A percentile compares a stretch with the other conserved stretches of the same genome.
Evolutionary conservation across 1,284 basidiomycete species (phyloP).

Genomic region (Singerocomus inundabilis): DNA sequence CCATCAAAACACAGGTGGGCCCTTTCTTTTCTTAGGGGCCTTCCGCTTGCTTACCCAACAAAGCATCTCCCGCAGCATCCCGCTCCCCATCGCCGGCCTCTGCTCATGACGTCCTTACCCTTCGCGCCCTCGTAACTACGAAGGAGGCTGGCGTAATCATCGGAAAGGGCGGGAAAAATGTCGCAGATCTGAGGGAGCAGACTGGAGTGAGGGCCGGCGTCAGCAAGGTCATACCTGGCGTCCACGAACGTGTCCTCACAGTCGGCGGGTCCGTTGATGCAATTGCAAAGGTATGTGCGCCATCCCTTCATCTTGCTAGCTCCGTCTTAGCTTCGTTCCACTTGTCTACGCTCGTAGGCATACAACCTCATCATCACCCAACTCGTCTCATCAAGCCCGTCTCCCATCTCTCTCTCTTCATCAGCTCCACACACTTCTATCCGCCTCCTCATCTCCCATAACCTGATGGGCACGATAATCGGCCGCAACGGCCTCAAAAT

Average conservation of each 20-base stretch:
- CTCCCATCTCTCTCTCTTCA: conserved; percentile 59
- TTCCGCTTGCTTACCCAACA: conserved; percentile 14
- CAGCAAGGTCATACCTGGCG: conserved; percentile 95
- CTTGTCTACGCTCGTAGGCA: conserved; percentile 52
- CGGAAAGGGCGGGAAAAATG: conserved; percentile 94
- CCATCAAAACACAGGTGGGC: conserved; percentile 50
- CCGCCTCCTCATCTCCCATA: conserved; percentile 96
- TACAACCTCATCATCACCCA: conserved; percentile 94
- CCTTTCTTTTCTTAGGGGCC: conserved; percentile 17
- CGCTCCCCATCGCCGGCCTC: conserved; percentile 59
- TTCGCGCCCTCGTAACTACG: conserved; percentile 91
- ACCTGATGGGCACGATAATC: conserved; percentile 99
- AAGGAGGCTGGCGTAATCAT: conserved; percentile 98
- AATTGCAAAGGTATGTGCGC: conserved; percentile 76
- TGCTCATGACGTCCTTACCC: conserved; percentile 72
- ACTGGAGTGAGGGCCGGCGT: conserved; percentile 98
- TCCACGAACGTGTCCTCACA: conserved; percentile 96
- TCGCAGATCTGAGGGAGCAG: conserved; percentile 91
- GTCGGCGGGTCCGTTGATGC: conserved; percentile 90
- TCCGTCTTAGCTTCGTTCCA: conserved; percentile 4
- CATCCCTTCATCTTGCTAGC: neutral
- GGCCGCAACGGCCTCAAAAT: conserved; percentile 97
- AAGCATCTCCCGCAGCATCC: conserved; percentile 57
- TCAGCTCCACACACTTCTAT: conserved; percentile 83
- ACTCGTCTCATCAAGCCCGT: conserved; percentile 77